Base-by-base conservation (phyloP, 345 rosid genomes). In the Mangifera indica region DNA sequence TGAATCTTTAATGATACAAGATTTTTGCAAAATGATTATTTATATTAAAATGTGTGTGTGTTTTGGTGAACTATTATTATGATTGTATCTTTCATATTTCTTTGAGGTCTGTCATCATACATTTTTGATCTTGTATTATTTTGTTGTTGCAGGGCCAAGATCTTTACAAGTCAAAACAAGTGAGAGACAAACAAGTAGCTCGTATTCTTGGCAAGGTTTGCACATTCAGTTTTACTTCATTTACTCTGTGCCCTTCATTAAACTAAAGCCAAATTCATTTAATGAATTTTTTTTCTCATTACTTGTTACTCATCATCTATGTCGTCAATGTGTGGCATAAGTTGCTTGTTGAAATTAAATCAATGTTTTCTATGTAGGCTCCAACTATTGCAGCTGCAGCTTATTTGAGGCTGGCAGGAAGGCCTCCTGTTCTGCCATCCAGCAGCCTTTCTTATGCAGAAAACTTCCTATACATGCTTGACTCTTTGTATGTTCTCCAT, bases 351-450 rank as follows among this genome's bases (percentile, higher is more conserved):
- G 42, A 21, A 67, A 51, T 60, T 25, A 69, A 48, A 12, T 46
- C 29, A 18, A 10, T 58, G 24, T 78, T 45, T 40, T 72, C 26
- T 57, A 62, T 86, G 71, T 81, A 89, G 88, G 96, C 87, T 72
- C 96, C 99, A 67, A 95, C 98, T 48, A 86, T 95, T 61, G 99
- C 98, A 21, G 98, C 99, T 15, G 96, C 99, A 62, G 97, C 97
- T 73, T 95, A 95, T 86, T 74, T 92, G 78, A 88, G 97, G 79
- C 69, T 92, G 91, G 99, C 99, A 3, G 99, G 99, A 74, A 86
- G 98, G 79, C 98, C 96, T 80, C 91, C 98, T 0, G 97, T 92
- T 82, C 91, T 92, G 48, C 98, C 98, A 78, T 95, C 99, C 7
- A 89, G 78, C 77, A 88, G 67, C 79, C 96, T 95, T 76, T 92